These are phyloP conservation scores for Penicillium odoratum DNA, from an alignment of 495 filamentous ascomycete genomes.

Conservation along the genomic window DNA sequence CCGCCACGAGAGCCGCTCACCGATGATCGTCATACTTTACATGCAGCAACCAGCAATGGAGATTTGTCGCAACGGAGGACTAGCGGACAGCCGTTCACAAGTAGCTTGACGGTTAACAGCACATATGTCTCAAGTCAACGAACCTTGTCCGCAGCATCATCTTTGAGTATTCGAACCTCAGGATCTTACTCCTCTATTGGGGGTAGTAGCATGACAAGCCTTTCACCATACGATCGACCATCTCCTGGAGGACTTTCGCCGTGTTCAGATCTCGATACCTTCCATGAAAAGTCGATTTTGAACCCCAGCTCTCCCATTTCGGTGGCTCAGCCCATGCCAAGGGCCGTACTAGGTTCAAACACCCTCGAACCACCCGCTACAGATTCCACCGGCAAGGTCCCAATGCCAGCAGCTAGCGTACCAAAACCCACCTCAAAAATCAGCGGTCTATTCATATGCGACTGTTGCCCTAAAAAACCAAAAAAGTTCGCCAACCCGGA, in stretches of 20 bases:
- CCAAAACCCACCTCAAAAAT: slow-evolving; percentile 39
- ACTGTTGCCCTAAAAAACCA: slow-evolving; percentile 98
- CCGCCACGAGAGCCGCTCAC: slow-evolving; percentile 71
- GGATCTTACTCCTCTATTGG: slow-evolving; percentile 71
- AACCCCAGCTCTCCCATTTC: slow-evolving; percentile 60
- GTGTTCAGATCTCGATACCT: slow-evolving; percentile 51
- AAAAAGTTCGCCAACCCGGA: slow-evolving; percentile 91
- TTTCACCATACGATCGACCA: slow-evolving; percentile 67
- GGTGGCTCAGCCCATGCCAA: slow-evolving; percentile 30
- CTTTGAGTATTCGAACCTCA: slow-evolving; percentile 62
- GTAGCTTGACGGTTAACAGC: slow-evolving; percentile 56
- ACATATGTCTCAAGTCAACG: slow-evolving; percentile 61
- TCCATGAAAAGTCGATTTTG: slow-evolving; percentile 46
- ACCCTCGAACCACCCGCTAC: slow-evolving; percentile 34
- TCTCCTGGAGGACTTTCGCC: slow-evolving; percentile 76
- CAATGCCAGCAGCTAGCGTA: slow-evolving; percentile 33
- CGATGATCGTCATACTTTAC: slow-evolving; percentile 63
- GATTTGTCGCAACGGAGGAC: slow-evolving; percentile 69
- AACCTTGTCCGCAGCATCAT: slow-evolving; percentile 73
- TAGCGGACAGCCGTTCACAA: slow-evolving; percentile 55
- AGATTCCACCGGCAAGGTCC: slow-evolving; percentile 42
- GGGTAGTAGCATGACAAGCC: slow-evolving; percentile 72
- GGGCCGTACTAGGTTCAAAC: slow-evolving; percentile 18
- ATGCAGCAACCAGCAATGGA: slow-evolving; percentile 55
- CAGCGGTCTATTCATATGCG: slow-evolving; percentile 71